A percentile compares a stretch with the other conserved stretches of the same genome.
Conservation (phyloP, 2,329 filamentous ascomycete genomes). For the Colletotrichum trifolii region DNA sequence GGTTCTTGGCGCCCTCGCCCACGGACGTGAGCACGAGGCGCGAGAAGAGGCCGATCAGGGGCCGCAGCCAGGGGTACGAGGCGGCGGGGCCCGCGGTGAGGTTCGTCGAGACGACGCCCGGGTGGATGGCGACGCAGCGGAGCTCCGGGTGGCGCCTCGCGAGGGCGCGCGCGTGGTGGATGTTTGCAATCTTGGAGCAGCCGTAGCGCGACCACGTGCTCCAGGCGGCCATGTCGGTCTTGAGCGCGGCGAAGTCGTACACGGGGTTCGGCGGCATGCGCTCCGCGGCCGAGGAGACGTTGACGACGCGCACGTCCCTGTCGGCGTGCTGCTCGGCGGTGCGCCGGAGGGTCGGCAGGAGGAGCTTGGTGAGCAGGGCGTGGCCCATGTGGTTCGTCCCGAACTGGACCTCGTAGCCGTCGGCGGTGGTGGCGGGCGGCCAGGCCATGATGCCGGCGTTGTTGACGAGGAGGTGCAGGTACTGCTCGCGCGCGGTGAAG, state of each 20-base stretch:
- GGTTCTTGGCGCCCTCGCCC: conserved; percentile 32
- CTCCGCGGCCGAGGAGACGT: conserved; percentile 34
- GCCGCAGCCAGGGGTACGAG: conserved; percentile 26
- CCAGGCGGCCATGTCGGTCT: conserved; percentile 38
- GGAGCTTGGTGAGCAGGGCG: conserved; percentile 54
- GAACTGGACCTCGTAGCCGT: conserved; percentile 62
- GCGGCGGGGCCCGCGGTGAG: conserved; percentile 35
- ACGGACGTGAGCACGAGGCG: conserved; percentile 14
- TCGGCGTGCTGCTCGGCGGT: conserved; percentile 39
- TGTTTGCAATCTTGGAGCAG: conserved; percentile 50
- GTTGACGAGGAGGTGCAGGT: conserved; percentile 57
- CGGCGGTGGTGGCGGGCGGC: conserved; percentile 49
- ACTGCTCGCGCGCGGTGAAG: conserved; percentile 47
- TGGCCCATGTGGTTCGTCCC: conserved; percentile 62
- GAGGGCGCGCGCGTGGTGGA: conserved; percentile 37
- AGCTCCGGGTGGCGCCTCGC: conserved; percentile 52
- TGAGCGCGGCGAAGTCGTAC: conserved; percentile 36
- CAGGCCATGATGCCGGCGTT: conserved; percentile 59
- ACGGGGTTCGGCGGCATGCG: conserved; percentile 15
- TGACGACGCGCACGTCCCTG: conserved; percentile 36
- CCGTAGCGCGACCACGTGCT: conserved; percentile 59
- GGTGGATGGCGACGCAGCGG: conserved; percentile 59
- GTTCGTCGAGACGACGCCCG: conserved; percentile 47
- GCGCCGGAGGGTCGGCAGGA: conserved; percentile 45
- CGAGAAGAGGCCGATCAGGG: neutral